Base-by-base conservation (phyloP, 305 asterid genomes). In the Fraxinus sp. region DNA sequence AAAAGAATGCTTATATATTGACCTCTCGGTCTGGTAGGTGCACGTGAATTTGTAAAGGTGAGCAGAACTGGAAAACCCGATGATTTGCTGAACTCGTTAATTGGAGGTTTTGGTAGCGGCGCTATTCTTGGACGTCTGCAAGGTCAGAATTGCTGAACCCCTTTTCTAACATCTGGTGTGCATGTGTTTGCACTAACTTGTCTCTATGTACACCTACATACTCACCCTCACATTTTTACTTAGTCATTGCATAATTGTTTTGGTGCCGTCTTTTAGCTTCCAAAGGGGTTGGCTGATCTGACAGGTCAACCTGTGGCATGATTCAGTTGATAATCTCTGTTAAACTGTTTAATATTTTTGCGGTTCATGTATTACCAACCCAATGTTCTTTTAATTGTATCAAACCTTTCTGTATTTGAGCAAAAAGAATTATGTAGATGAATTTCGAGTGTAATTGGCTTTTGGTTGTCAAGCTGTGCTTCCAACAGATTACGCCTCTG, bases 61-160 rank as follows among this genome's bases (percentile, higher is more conserved):
- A 93, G 93, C 86, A 90, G 99, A 89, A 85, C 89, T 3, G 97
- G 96, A n/a, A 90, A 91, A 81, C 96, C 97, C n/a, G 98, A 96
- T 80, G 97, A 96, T 90, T 88, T 94, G 84, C 80, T 93, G 24
- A 94, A 96, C 88, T 96, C 98, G 13, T 86, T 57, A 22, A 82
- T 96, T 78, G 99, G 96, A 87, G 99, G 98, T 81, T 88, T 92
- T 78, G 92, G 93, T 78, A 89, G 97, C 14, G 98, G 99, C 59
- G 97, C 99, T 66, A 72, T 94, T 83, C 97, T 94, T 20, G 99
- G 99, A 77, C 97, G 95, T 81, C 94, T 96, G 84, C 99, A 96
- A 94, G 99, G 98, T 96, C 71, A 52, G 84, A 66, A 52, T 77
- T 74, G 66, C 14, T 26, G 26, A 66, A 14, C 7, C 68, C 28